Evolutionary conservation across 805 yeast genomes (phyloP), one percentile per base, ranked within the genome.

Genomic region (Starmerella potacharoeniae): DNA sequence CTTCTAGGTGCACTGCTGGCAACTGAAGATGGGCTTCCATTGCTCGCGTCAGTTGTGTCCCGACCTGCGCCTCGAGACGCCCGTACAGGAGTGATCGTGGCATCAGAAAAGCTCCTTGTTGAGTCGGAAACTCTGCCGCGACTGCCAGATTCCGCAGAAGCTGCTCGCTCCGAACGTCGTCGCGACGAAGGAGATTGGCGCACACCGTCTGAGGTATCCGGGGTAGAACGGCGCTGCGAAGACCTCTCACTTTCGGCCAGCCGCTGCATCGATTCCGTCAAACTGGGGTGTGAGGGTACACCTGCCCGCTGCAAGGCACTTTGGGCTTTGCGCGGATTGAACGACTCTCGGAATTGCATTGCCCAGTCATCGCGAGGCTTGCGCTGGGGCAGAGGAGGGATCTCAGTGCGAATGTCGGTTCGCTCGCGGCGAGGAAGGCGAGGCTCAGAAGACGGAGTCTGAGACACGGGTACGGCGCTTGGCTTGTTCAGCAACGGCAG

Each of bases 281-380:
- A 28, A 5, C 28, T 22, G 10, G 34, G 46, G 11, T 10, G 10
- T 14, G 9, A 1, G 11, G 46, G 17, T 14, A 43, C 8, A 1
- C 34, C 46, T 6, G 46, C 46, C 16, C 46, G 46, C 34, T 43
- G 16, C 17, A 43, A 7, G 9, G 34, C 34, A 28, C 17, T 29
- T n/a, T 30, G 48, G 30, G 48, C 48, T 17, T 46, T 46, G 31
- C 40, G 40, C 40, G 14, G 10, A 22, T 28, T 46, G 30, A 46
- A 46, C 29, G 49, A 33, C 35, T 46, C 40, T 13, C 49, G 39
- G 31, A 46, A 46, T 13, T 46, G 49, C 30, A 11, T 11, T 6
- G 49, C 49, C 49, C 49, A 46, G 30, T 46, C 49, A 13, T 46
- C 48, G 14, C 48, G 49, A 1, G 49, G 39, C 40, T 34, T 46